Conservation (phyloP, 768 basidiomycete genomes). For the Mycena haematopus region DNA sequence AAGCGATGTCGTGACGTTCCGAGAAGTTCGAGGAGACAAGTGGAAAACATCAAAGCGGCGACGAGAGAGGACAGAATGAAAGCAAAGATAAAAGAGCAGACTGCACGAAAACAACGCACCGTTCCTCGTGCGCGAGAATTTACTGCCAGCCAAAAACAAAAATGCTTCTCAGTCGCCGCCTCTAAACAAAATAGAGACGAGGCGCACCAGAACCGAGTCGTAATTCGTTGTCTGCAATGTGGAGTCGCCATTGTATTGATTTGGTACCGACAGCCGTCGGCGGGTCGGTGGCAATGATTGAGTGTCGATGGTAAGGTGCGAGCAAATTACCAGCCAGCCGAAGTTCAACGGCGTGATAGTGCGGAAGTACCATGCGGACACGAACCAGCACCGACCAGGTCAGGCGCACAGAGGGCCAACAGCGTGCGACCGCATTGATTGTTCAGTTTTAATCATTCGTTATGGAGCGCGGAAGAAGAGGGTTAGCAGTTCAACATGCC, state of each 20-base stretch:
- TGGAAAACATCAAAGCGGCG: not conserved
- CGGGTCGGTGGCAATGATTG: not conserved
- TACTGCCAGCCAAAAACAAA: constrained; percentile 49
- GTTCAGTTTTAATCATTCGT: too few species aligned
- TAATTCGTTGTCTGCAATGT: constrained; percentile 70
- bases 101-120: constrained; percentile 41
- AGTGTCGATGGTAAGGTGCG: not conserved
- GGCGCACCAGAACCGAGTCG: constrained; percentile 81
- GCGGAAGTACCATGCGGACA: too few species aligned
- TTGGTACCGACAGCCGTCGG: not conserved
- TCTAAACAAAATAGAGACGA: constrained; percentile 11
- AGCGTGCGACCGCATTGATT: too few species aligned
- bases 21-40: not conserved
- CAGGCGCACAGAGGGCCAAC: not conserved
- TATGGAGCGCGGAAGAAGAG: not conserved
- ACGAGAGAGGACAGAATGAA: not conserved
- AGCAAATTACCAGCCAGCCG: too few species aligned
- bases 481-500: not conserved
- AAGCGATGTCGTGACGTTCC: not conserved
- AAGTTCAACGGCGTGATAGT: too few species aligned
- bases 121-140: constrained; percentile 67
- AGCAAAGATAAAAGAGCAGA: not conserved
- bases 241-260: not conserved
- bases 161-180: constrained; percentile 2
- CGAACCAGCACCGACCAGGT: not conserved